Conservation (phyloP, 2,329 filamentous ascomycete genomes). For the Talaromyces sp. region DNA sequence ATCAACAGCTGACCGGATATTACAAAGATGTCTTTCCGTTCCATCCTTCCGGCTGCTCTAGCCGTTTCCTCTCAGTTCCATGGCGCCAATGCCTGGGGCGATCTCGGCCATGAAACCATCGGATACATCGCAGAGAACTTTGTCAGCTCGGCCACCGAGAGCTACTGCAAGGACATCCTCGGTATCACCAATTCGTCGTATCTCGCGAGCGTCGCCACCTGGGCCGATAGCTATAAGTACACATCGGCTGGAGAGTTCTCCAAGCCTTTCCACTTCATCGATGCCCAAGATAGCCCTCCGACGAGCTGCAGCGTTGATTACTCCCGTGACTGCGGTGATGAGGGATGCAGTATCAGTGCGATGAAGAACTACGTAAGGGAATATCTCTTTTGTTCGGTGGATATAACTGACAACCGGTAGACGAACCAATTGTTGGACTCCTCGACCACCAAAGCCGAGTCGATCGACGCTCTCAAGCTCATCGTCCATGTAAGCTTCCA, state of each 20-base stretch:
- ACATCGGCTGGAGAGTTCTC: slow-evolving; percentile 46
- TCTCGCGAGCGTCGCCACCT: slow-evolving; percentile 49
- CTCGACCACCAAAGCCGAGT: slow-evolving; percentile 25
- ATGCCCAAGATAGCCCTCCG: slow-evolving; percentile 47
- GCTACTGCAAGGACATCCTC: slow-evolving; percentile 43
- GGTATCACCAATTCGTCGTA: slow-evolving; percentile 42
- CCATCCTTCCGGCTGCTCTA: slow-evolving; percentile 13
- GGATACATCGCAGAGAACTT: slow-evolving; percentile 52
- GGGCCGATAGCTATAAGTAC: slow-evolving; percentile 50
- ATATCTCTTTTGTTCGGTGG: slow-evolving; percentile 7
- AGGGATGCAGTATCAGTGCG: slow-evolving; percentile 50
- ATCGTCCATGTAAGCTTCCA: slow-evolving; percentile 35
- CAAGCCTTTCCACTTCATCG: slow-evolving; percentile 48
- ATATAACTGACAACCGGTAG: slow-evolving; percentile 14
- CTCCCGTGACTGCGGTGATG: slow-evolving; percentile 47
- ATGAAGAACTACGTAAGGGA: slow-evolving; percentile 45
- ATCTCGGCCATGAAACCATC: slow-evolving; percentile 51
- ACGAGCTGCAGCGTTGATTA: slow-evolving; percentile 45
- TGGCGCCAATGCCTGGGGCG: slow-evolving; percentile 45
- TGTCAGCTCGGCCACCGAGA: slow-evolving; percentile 38
- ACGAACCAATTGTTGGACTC: slow-evolving; percentile 34
- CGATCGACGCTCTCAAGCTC: slow-evolving; percentile 45
- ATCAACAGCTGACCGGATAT: not conserved
- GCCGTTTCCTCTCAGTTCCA: slow-evolving; percentile 7
- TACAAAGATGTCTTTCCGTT: not conserved